Percentiles rank a stretch among this genome's conserved stretches.
Conservation (phyloP, 148 eudicot species). For the Bassia scoparia region DNA sequence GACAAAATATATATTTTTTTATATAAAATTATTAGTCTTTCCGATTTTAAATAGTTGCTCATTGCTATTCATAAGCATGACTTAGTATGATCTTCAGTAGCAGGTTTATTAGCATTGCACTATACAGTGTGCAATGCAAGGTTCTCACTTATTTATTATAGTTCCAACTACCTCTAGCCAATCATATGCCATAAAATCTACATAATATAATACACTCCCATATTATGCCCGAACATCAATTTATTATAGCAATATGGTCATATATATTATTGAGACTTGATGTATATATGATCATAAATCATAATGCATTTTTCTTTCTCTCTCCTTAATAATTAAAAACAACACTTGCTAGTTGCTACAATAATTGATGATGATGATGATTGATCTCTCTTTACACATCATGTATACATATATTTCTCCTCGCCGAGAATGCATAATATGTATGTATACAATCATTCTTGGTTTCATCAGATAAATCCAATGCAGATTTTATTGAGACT, state of each 20-base stretch:
- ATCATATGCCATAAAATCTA: neutral
- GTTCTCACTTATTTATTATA: neutral
- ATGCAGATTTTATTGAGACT: slow-evolving; percentile 12
- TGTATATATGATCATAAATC: too few relatives aligned
- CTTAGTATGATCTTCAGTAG: too few relatives aligned
- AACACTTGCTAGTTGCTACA: neutral
- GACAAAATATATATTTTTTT: too few relatives aligned
- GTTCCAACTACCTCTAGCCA: neutral
- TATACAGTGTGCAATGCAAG: too few relatives aligned
- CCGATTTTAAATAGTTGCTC: too few relatives aligned
- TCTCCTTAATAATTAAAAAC: neutral
- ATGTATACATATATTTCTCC: neutral
- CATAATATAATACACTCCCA: too few relatives aligned
- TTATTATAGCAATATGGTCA: too few relatives aligned
- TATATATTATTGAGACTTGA: too few relatives aligned
- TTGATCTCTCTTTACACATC: neutral
- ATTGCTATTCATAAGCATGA: too few relatives aligned
- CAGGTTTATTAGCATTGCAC: too few relatives aligned
- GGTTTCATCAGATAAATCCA: slow-evolving; percentile 10
- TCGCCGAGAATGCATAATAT: neutral
- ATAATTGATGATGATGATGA: slow-evolving; percentile 6
- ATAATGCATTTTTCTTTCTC: neutral
- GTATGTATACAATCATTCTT: slow-evolving; percentile 18
- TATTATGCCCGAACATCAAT: too few relatives aligned
- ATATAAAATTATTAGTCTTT: too few relatives aligned